phyloP scores from a whole-genome alignment of 1,284 basidiomycete species.

The Ganoderma boninense region DNA sequence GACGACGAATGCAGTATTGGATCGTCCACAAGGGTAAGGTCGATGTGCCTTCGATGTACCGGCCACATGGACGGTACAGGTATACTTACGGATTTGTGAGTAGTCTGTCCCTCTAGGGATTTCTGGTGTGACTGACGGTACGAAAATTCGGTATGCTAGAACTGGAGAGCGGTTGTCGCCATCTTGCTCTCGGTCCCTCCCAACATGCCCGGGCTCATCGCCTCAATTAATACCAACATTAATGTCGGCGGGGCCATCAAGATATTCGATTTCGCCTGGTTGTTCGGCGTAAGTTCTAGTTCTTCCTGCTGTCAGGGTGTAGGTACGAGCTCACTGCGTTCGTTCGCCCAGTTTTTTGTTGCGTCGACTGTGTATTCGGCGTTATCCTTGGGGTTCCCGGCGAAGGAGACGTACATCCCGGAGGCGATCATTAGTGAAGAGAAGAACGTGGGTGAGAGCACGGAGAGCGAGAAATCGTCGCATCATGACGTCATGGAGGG shows the following conservation, averaged over 20 bases:
- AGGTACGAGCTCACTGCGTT: neutral
- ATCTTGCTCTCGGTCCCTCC: slow-evolving; percentile 70
- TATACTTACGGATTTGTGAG: slow-evolving; percentile 72
- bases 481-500: slow-evolving; percentile 30
- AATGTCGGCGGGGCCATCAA: slow-evolving; percentile 58
- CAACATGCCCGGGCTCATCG: slow-evolving; percentile 73
- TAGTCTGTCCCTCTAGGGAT: slow-evolving; percentile 10
- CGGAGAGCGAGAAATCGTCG: slow-evolving; percentile 25
- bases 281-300: slow-evolving; percentile 65
- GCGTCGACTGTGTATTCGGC: slow-evolving; percentile 56
- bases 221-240: slow-evolving; percentile 68
- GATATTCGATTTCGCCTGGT: slow-evolving; percentile 74
- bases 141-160: slow-evolving; percentile 48
- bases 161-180: slow-evolving; percentile 75
- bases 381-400: slow-evolving; percentile 64
- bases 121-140: fast-evolving
- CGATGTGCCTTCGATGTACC: slow-evolving; percentile 77
- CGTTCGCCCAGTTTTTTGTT: slow-evolving; percentile 46
- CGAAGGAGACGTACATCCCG: slow-evolving; percentile 64
- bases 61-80: slow-evolving; percentile 68
- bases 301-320: neutral
- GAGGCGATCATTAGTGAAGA: slow-evolving; percentile 47
- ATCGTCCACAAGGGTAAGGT: slow-evolving; percentile 68
- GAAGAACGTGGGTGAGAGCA: neutral
- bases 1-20: slow-evolving; percentile 59